Conservation (phyloP, 805 yeast genomes). For the Candida stauntonica region DNA sequence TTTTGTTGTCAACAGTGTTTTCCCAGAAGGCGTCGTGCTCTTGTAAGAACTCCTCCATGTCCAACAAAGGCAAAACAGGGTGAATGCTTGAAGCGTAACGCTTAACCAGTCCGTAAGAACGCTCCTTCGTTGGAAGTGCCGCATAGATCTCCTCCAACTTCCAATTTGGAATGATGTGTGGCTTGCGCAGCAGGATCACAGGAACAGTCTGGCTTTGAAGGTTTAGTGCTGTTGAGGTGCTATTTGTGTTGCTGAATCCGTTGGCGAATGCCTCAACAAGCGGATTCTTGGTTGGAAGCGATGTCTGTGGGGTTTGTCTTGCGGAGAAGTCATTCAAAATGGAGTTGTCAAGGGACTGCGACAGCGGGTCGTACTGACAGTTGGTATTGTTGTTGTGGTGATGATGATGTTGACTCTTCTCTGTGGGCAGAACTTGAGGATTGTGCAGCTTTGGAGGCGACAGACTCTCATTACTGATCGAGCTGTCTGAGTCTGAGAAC, state of each 20-base stretch:
- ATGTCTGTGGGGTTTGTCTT: slow-evolving; percentile 21
- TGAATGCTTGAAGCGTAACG: slow-evolving; percentile 51
- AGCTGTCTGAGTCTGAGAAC: slow-evolving; percentile 25
- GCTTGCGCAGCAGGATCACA: slow-evolving; percentile 24
- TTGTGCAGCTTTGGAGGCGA: slow-evolving; percentile 28
- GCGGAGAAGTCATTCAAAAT: slow-evolving; percentile 21
- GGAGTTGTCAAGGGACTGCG: slow-evolving; percentile 16
- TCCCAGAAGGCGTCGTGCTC: slow-evolving; percentile 51
- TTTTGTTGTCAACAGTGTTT: slow-evolving; percentile 26
- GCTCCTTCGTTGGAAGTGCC: slow-evolving; percentile 42
- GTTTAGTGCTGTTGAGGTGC: slow-evolving; percentile 14
- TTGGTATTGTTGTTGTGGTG: neutral
- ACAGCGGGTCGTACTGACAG: slow-evolving; percentile 7
- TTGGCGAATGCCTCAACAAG: slow-evolving; percentile 11
- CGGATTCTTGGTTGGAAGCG: slow-evolving; percentile 16
- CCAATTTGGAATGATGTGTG: slow-evolving; percentile 24
- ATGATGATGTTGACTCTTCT: slow-evolving; percentile 9
- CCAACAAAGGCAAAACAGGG: slow-evolving; percentile 50
- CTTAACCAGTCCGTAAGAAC: slow-evolving; percentile 43
- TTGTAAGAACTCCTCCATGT: slow-evolving; percentile 38
- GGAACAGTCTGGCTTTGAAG: slow-evolving; percentile 23
- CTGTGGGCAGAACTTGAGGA: slow-evolving; percentile 25
- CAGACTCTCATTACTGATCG: slow-evolving; percentile 24
- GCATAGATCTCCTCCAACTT: slow-evolving; percentile 33
- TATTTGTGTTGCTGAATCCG: slow-evolving; percentile 11